Conservation (phyloP, 2,329 filamentous ascomycete species). For the Ciborinia camelliae region DNA sequence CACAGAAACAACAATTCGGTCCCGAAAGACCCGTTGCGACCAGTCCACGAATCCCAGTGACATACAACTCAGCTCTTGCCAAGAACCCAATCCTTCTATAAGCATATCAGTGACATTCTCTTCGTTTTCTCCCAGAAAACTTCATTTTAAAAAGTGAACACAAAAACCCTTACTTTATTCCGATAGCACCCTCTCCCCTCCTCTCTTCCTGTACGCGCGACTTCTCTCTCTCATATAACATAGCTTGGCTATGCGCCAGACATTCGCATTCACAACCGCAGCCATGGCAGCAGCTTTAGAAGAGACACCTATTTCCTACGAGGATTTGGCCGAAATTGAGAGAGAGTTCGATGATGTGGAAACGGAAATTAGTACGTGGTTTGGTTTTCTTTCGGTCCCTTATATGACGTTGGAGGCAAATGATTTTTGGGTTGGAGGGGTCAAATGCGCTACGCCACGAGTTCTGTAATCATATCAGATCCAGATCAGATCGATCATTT, state of each 20-base stretch:
- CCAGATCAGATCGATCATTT: conserved; percentile 1
- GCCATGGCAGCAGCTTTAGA: conserved; percentile 39
- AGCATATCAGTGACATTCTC: not conserved
- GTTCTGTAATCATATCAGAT: conserved; percentile 16
- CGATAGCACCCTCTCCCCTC: not conserved
- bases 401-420: not conserved
- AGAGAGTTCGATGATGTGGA: conserved; percentile 81
- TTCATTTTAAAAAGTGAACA: not conserved
- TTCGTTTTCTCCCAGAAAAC: not conserved
- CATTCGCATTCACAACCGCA: conserved; percentile 33
- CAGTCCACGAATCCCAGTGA: not conserved
- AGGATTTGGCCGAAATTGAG: conserved; percentile 76
- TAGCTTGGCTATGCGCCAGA: conserved; percentile 29
- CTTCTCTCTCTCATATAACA: not conserved
- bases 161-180: not conserved
- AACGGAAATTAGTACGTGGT: conserved; percentile 65
- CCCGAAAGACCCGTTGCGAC: not conserved
- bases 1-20: not conserved
- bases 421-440: not conserved
- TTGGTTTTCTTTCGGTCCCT: conserved; percentile 39
- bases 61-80: conserved; percentile 1
- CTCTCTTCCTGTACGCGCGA: not conserved
- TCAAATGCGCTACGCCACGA: conserved; percentile 17
- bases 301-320: conserved; percentile 57
- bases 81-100: not conserved